Conservation (phyloP, 1,284 basidiomycete species). For the Neotropicomus parvogracilis region DNA sequence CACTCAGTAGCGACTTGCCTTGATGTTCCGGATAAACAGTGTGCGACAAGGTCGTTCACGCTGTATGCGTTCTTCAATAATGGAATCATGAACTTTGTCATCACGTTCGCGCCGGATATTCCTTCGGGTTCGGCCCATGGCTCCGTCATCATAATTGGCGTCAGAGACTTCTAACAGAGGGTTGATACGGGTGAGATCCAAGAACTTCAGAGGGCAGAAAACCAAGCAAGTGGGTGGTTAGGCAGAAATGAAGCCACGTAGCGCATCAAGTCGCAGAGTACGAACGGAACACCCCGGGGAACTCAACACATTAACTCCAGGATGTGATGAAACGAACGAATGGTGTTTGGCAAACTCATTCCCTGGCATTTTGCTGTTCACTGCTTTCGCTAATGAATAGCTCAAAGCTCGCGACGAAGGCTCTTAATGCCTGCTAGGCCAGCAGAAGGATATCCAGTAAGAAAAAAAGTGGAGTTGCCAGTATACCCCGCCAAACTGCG, state of each 20-base stretch:
- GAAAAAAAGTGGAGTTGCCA: conserved; percentile 23
- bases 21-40: conserved; percentile 95
- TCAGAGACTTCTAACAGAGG: conserved; percentile 58
- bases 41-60: conserved; percentile 93
- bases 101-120: conserved; percentile 63
- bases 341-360: conserved; percentile 30
- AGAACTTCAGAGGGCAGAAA: conserved; percentile 35
- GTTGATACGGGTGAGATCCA: conserved; percentile 52
- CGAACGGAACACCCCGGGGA: conserved; percentile 18
- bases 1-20: conserved; percentile 58
- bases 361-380: conserved; percentile 32
- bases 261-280: conserved; percentile 33
- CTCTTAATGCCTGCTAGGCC: conserved; percentile 27
- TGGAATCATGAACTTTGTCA: conserved; percentile 79
- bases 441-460: conserved; percentile 21
- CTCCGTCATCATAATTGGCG: conserved; percentile 51
- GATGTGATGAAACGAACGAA: conserved; percentile 17
- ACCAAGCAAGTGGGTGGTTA: conserved; percentile 40
- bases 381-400: conserved; percentile 42
- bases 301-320: conserved; percentile 28
- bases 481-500: conserved; percentile 29
- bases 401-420: conserved; percentile 42
- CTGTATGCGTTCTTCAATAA: conserved; percentile 87
- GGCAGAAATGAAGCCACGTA: conserved; percentile 41
- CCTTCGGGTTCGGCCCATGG: conserved; percentile 47